Conservation (phyloP, 371 early-diverging fungal species). For the Rhizopus microsporus region DNA sequence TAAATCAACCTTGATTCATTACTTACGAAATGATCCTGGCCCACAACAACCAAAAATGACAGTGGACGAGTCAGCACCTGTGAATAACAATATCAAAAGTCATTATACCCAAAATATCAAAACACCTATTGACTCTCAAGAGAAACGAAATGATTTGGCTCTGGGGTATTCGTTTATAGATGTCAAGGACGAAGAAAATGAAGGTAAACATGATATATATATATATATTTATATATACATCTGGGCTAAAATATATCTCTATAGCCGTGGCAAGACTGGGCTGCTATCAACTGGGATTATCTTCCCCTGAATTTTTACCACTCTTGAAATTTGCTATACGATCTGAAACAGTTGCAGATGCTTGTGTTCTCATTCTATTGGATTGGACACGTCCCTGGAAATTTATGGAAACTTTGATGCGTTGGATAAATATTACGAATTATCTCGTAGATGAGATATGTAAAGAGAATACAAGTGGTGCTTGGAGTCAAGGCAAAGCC, state of each 20-base stretch:
- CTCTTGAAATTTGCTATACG: conserved; percentile 72
- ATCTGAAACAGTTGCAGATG: conserved; percentile 57
- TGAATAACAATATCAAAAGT: conserved; percentile 18
- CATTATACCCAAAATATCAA: conserved; percentile 26
- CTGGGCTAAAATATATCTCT: conserved; percentile 24
- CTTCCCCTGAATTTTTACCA: conserved; percentile 64
- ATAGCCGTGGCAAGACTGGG: conserved; percentile 76
- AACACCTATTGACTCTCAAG: conserved; percentile 14
- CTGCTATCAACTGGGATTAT: conserved; percentile 74
- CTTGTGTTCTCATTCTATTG: conserved; percentile 72
- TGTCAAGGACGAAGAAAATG: conserved; percentile 77
- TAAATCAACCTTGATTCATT: conserved; percentile 72
- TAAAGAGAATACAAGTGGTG: conserved; percentile 34
- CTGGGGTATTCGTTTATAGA: conserved; percentile 78
- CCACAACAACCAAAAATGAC: conserved; percentile 35
- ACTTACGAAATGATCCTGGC: conserved; percentile 66
- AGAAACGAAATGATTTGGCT: conserved; percentile 62
- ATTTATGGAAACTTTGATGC: conserved; percentile 73
- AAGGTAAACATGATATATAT: conserved; percentile 40
- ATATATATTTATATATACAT: neutral
- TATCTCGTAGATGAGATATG: conserved; percentile 51
- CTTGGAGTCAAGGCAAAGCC: conserved; percentile 62
- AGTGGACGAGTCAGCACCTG: conserved; percentile 27
- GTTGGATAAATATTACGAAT: conserved; percentile 73
- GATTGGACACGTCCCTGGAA: conserved; percentile 91